Evolutionary conservation across 202 grass and related monocot species (phyloP).

Genomic region (Panicum hallii): DNA sequence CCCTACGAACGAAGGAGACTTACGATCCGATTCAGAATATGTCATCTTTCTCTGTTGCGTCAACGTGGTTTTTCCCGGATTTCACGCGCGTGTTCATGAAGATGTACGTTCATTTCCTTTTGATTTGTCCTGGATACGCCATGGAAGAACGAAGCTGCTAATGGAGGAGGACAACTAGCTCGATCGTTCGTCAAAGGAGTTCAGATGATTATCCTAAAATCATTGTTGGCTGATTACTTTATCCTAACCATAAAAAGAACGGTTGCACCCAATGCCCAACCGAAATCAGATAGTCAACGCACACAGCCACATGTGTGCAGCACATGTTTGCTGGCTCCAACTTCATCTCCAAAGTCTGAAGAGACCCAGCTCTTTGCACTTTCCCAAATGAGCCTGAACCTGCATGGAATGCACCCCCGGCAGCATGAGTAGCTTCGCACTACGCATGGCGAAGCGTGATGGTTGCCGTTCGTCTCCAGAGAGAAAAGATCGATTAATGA

Average conservation of each 20-base stretch:
- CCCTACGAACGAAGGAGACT: not conserved
- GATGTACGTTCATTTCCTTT: not conserved
- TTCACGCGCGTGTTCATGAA: not conserved
- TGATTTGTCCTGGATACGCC: not conserved
- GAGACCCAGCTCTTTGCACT: not conserved
- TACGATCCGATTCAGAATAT: not conserved
- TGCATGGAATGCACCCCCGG: not conserved
- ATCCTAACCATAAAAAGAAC: not conserved
- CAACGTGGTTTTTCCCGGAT: not conserved
- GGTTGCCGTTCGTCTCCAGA: not conserved
- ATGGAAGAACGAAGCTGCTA: not conserved
- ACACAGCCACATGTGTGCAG: not conserved
- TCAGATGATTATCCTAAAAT: conserved; percentile 8
- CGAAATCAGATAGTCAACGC: conserved; percentile 4
- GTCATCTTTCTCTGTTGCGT: not conserved
- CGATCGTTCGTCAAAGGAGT: not conserved
- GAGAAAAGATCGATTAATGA: not conserved
- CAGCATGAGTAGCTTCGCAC: not conserved
- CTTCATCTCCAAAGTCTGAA: not conserved
- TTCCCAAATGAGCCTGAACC: conserved; percentile 3
- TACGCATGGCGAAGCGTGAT: not conserved
- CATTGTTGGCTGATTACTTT: not conserved
- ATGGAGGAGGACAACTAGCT: not conserved
- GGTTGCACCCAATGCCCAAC: not conserved
- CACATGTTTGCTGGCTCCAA: conserved; percentile 14